A percentile compares a stretch with the other conserved stretches of the same genome.
Conservation (phyloP, 208 protist species). For the Crithidia thermophila region DNA sequence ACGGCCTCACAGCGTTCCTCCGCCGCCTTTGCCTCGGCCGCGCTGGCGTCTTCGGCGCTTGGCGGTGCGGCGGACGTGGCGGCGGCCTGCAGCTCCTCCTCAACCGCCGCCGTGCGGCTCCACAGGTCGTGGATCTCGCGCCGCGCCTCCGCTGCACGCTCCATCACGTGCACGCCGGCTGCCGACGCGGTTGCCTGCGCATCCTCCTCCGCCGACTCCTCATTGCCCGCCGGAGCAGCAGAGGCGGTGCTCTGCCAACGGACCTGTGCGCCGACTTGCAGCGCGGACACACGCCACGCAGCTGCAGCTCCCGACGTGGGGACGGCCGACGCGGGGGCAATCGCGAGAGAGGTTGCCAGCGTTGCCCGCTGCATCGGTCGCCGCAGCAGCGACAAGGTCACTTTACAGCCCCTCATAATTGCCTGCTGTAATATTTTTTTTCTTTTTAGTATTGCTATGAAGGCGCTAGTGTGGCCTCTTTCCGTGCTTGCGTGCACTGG, state of each 20-base stretch:
- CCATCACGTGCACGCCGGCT: conserved; percentile 47
- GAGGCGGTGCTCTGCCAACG: conserved; percentile 4
- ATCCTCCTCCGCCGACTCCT: background rate
- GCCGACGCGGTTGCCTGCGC: background rate
- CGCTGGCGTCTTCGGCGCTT: conserved; percentile 1
- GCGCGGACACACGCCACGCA: background rate
- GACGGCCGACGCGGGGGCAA: background rate
- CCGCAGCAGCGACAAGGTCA: conserved; percentile 10
- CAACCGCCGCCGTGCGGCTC: conserved; percentile 17
- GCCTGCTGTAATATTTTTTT: background rate
- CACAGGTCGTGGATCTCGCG: conserved; percentile 81
- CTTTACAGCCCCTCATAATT: conserved; percentile 17
- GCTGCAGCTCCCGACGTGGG: background rate
- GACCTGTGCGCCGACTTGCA: background rate
- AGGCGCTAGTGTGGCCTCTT: background rate
- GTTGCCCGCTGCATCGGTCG: background rate
- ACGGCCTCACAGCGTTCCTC: conserved; percentile 35
- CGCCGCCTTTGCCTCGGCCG: conserved; percentile 20
- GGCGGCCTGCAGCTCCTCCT: conserved; percentile 20
- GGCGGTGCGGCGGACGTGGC: background rate
- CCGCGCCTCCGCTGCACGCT: conserved; percentile 64
- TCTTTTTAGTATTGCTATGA: background rate
- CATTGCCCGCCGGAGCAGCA: too few species aligned
- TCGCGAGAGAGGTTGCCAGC: background rate
- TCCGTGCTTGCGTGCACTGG: too few species aligned